phyloP scores from a whole-genome alignment of 1,284 basidiomycete genomes.

The Ganoderma meredithae region DNA sequence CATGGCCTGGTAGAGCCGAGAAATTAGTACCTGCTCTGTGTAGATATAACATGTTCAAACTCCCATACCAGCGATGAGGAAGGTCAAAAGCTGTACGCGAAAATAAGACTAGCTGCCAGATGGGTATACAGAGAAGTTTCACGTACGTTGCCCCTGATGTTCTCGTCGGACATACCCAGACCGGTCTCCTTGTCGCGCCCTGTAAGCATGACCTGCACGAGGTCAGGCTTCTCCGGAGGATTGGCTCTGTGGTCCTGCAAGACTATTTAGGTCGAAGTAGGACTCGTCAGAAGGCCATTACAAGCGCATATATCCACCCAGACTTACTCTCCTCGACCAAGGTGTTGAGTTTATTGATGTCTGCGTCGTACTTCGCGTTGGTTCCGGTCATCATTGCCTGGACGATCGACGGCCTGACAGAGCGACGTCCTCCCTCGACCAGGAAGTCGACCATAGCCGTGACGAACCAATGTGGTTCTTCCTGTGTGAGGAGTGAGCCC shows the following conservation, averaged over 20 bases:
- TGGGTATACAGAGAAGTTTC: not conserved
- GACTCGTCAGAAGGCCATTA: not conserved
- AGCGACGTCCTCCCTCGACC: slow-evolving; percentile 46
- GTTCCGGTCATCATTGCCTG: slow-evolving; percentile 45
- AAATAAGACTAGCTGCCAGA: not conserved
- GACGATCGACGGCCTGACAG: slow-evolving; percentile 46
- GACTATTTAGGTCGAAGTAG: slow-evolving; percentile 35
- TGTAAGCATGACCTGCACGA: slow-evolving; percentile 53
- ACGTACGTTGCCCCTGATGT: slow-evolving; percentile 52
- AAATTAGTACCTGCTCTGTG: not conserved
- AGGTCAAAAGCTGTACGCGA: slow-evolving; percentile 50
- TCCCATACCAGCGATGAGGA: slow-evolving; percentile 54
- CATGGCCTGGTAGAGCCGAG: slow-evolving; percentile 44
- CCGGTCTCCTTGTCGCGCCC: slow-evolving; percentile 54
- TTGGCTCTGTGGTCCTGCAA: slow-evolving; percentile 46
- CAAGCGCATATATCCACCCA: not conserved
- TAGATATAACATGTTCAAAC: not conserved
- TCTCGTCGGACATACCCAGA: slow-evolving; percentile 47
- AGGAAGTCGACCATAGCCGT: slow-evolving; percentile 52
- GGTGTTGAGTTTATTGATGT: slow-evolving; percentile 46
- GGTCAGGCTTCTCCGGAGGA: slow-evolving; percentile 48
- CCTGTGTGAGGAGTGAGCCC: slow-evolving; percentile 26
- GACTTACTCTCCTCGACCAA: slow-evolving; percentile 47
- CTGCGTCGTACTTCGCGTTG: slow-evolving; percentile 49
- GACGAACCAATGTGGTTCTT: slow-evolving; percentile 50